These are phyloP conservation scores for Pleurotus tuoliensis DNA, from an alignment of 768 basidiomycete species.

Conservation along the genomic window DNA sequence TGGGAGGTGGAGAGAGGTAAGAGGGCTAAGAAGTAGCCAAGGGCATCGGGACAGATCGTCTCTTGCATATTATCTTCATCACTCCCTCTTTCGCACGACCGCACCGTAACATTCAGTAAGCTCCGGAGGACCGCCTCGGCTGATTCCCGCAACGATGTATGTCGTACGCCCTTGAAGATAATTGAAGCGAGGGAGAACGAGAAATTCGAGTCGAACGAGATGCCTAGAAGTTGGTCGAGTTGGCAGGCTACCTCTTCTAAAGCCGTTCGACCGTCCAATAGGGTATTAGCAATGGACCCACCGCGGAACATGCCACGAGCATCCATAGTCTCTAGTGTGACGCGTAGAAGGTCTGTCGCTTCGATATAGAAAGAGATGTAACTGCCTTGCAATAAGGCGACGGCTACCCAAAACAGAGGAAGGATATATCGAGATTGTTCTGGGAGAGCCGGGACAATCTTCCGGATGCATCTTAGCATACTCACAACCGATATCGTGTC, in stretches of 20 bases:
- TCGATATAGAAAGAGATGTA: conserved; percentile 68
- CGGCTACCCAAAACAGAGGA: conserved; percentile 84
- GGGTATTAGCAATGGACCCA: conserved; percentile 46
- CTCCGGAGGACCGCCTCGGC: conserved; percentile 61
- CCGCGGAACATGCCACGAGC: conserved; percentile 54
- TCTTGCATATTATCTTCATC: conserved; percentile 35
- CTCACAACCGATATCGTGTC: conserved; percentile 74
- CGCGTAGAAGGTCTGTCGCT: conserved; percentile 62
- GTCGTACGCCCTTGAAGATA: conserved; percentile 84
- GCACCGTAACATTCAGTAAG: conserved; percentile 58
- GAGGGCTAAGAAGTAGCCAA: conserved; percentile 79
- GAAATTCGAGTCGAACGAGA: conserved; percentile 77
- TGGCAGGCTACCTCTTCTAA: conserved; percentile 69
- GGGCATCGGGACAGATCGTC: conserved; percentile 51
- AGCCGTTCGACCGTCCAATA: conserved; percentile 60
- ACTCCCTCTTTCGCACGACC: conserved; percentile 27
- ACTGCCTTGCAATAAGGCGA: conserved; percentile 77
- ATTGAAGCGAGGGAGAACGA: conserved; percentile 80
- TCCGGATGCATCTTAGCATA: conserved; percentile 85
- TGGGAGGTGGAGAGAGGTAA: conserved; percentile 63
- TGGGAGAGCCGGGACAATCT: conserved; percentile 67
- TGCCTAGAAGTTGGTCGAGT: conserved; percentile 65
- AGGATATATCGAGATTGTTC: conserved; percentile 68
- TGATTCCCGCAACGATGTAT: conserved; percentile 55
- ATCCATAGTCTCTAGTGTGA: conserved; percentile 63